Percentiles rank a stretch among this genome's conserved stretches.
Conservation (phyloP, 2,329 filamentous ascomycete genomes). For the Geosmithia flava region DNA sequence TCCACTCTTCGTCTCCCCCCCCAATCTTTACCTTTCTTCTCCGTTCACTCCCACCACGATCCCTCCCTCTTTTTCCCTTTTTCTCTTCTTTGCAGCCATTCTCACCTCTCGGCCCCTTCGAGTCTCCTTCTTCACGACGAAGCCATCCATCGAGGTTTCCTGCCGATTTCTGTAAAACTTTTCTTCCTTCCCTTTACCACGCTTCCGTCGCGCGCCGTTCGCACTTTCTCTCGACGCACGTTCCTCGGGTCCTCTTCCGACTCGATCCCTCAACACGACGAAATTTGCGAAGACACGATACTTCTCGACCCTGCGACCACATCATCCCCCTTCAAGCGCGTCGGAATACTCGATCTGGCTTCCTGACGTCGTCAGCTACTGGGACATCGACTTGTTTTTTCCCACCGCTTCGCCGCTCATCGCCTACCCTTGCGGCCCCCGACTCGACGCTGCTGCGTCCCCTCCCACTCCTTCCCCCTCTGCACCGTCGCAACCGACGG, state of each 20-base stretch:
- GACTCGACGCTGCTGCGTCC: neutral
- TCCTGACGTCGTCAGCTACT: constrained; percentile 3
- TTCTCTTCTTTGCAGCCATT: constrained; percentile 4
- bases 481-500: constrained; percentile 4
- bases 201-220: constrained; percentile 1
- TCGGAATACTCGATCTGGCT: constrained; percentile 6
- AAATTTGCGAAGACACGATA: constrained; percentile 15
- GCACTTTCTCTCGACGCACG: neutral
- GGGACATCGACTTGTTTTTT: constrained; percentile 3
- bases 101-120: constrained; percentile 1
- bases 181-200: constrained; percentile 7
- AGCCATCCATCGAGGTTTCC: neutral
- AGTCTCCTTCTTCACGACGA: neutral
- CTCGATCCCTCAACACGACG: constrained; percentile 10
- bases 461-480: neutral
- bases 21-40: constrained; percentile 11
- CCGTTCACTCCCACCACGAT: constrained; percentile 16
- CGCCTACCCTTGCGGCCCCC: constrained; percentile 1
- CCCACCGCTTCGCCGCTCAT: constrained; percentile 1
- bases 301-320: constrained; percentile 10
- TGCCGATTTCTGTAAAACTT: constrained; percentile 1
- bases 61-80: constrained; percentile 5
- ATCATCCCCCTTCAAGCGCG: constrained; percentile 9
- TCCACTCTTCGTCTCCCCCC: constrained; percentile 10
- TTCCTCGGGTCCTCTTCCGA: constrained; percentile 1